phyloP scores from a whole-genome alignment of 2,329 filamentous ascomycete genomes.

The Ceratocystis harringtonii region DNA sequence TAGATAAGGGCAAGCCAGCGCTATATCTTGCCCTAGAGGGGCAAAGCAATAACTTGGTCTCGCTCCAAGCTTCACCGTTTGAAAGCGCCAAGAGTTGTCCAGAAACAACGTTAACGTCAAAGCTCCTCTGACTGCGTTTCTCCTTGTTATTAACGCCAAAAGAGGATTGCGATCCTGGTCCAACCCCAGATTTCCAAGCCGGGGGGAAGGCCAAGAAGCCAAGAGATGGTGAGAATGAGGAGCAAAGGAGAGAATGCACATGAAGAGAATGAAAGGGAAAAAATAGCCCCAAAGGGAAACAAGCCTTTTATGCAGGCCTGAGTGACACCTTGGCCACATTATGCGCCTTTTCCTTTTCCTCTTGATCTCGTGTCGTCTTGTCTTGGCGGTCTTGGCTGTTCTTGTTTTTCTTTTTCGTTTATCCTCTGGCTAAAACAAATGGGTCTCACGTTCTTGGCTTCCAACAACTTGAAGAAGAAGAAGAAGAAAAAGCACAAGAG shows the following conservation, averaged over 20 bases:
- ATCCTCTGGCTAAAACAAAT: not conserved
- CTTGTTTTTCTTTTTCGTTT: not conserved
- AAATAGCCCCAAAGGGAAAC: not conserved
- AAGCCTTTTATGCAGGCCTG: conserved; percentile 1
- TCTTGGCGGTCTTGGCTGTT: not conserved
- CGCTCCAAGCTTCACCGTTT: not conserved
- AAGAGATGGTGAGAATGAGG: not conserved
- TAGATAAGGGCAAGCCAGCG: not conserved
- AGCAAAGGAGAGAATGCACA: not conserved
- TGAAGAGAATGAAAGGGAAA: not conserved
- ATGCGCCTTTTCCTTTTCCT: not conserved
- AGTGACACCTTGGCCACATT: conserved; percentile 2
- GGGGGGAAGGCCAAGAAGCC: not conserved
- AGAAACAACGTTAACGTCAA: conserved; percentile 3
- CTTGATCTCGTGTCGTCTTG: not conserved
- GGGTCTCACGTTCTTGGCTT: too few relatives aligned
- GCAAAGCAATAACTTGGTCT: not conserved
- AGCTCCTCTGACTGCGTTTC: not conserved
- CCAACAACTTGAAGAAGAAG: too few relatives aligned
- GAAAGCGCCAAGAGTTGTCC: not conserved
- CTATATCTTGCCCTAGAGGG: not conserved
- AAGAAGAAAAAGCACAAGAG: too few relatives aligned
- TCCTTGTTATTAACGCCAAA: not conserved
- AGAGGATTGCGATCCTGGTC: not conserved
- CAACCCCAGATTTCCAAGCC: not conserved